Evolutionary conservation across 2,329 filamentous ascomycete genomes (phyloP), one percentile per base, ranked within the genome.

Genomic region (Akanthomyces lecanii): DNA sequence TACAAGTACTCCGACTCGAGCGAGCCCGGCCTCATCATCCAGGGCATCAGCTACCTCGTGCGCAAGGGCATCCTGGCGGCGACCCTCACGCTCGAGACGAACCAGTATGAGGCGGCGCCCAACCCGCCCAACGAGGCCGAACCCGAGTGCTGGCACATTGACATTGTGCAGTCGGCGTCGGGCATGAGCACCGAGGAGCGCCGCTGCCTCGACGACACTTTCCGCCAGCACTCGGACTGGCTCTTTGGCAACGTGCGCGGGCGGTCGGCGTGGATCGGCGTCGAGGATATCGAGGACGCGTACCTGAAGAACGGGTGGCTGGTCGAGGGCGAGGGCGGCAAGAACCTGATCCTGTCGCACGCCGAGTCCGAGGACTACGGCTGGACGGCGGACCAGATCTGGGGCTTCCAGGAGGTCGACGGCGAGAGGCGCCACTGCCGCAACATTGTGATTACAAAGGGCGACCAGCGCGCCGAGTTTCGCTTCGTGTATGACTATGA

Each of bases 221-320:
- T 68, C 68, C 87, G 89, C 68, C 82, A 85, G 66, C 90, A 93
- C 79, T 78, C 78, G 28, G 92, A 97, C 79, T 88, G 87, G 81
- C 84, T 96, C 67, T 97, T 96, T 73, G 92, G 92, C 64, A 78
- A 77, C 62, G 82, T 95, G 66, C 78, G 79, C 58, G 90, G 89
- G 63, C 81, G 80, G 65, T 85, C 82, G 50, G 76, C 79, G 52
- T 86, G 82, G 72, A 67, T 84, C 64, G 71, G 69, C 12, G 71
- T 76, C 23, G 78, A 75, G 21, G 80, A 82, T 21, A 74, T 85
- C 44, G 73, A 78, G n/a, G 84, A 88, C 69, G 83, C 79, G 5
- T 85, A 77, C 63, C 78, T 88, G 61, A 80, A 79, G 66, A 74
- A 80, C 55, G 84, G 83, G 36, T 92, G 89, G 82, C 69, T 85